Percentiles rank a stretch among this genome's conserved stretches.
Conservation (phyloP, 2,329 filamentous ascomycete species). For the Coniochaeta hoffmannii region DNA sequence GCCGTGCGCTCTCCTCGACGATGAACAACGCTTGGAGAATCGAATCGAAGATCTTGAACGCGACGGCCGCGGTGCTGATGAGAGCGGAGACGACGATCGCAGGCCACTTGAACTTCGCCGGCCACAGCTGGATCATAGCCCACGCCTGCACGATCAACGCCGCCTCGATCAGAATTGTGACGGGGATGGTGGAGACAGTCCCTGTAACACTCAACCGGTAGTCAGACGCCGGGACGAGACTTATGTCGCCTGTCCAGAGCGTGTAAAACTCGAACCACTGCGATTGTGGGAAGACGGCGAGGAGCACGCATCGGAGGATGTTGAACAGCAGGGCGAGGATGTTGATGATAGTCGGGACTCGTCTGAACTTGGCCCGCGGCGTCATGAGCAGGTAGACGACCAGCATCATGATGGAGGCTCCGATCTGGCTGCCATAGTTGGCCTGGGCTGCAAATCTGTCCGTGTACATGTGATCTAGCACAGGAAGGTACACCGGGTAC, state of each 20-base stretch:
- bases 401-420: constrained; percentile 58
- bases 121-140: constrained; percentile 44
- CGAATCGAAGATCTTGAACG: constrained; percentile 24
- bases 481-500: constrained; percentile 22
- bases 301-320: constrained; percentile 49
- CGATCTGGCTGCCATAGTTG: constrained; percentile 65
- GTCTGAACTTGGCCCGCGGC: constrained; percentile 54
- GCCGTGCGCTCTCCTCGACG: constrained; percentile 9
- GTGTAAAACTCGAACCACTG: constrained; percentile 55
- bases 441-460: constrained; percentile 21
- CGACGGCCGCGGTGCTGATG: constrained; percentile 21
- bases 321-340: constrained; percentile 51
- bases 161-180: constrained; percentile 36
- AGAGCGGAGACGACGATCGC: constrained; percentile 22
- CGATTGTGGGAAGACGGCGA: constrained; percentile 53
- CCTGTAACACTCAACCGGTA: constrained; percentile 28
- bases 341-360: constrained; percentile 60
- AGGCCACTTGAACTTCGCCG: constrained; percentile 21
- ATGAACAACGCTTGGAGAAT: constrained; percentile 28
- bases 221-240: constrained; percentile 32
- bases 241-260: constrained; percentile 47
- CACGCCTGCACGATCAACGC: constrained; percentile 46
- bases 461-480: constrained; percentile 24
- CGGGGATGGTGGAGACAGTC: constrained; percentile 33
- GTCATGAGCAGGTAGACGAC: constrained; percentile 61